Percentiles rank a stretch among this genome's conserved stretches.
Evolutionary conservation across 768 basidiomycete species (phyloP).

Genomic region (Boletus tomentosulus): DNA sequence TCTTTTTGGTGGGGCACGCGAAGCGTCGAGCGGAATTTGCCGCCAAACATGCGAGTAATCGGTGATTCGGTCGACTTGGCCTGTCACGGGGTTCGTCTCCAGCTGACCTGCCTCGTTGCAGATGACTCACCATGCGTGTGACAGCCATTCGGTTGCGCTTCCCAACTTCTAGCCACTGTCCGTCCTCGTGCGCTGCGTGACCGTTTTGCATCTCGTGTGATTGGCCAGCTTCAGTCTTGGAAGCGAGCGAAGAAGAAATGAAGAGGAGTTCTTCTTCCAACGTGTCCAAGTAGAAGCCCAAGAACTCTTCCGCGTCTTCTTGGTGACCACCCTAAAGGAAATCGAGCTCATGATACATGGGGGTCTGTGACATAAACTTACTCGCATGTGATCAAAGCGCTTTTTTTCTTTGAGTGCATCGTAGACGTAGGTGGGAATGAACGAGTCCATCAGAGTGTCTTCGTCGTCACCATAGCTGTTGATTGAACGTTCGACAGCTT

Average conservation of each 20-base stretch:
- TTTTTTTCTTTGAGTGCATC: slow-evolving; percentile 93
- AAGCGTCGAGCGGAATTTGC: slow-evolving; percentile 83
- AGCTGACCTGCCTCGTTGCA: background rate
- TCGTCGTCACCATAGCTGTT: slow-evolving; percentile 38
- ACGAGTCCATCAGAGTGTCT: slow-evolving; percentile 60
- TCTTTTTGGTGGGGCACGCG: slow-evolving; percentile 80
- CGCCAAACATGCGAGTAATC: slow-evolving; percentile 90
- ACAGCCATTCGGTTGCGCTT: slow-evolving; percentile 77
- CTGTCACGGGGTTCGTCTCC: slow-evolving; percentile 32
- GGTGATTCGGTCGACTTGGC: slow-evolving; percentile 80
- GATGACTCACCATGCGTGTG: slow-evolving; percentile 66
- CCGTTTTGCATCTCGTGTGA: slow-evolving; percentile 10
- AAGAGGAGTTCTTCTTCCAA: slow-evolving; percentile 86
- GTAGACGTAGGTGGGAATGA: slow-evolving; percentile 83
- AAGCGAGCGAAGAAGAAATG: slow-evolving; percentile 51
- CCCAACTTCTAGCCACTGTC: slow-evolving; percentile 93
- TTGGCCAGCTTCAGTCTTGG: slow-evolving; percentile 31
- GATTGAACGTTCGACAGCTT: slow-evolving; percentile 34
- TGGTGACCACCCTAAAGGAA: slow-evolving; percentile 75
- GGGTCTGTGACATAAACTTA: slow-evolving; percentile 36
- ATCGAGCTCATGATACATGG: background rate
- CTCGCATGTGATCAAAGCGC: slow-evolving; percentile 89
- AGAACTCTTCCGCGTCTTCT: slow-evolving; percentile 97
- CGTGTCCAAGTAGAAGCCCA: slow-evolving; percentile 95
- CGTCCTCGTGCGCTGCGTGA: slow-evolving; percentile 41